These are phyloP conservation scores for Scheffersomyces stipitis DNA, from an alignment of 805 yeast species.

Conservation along the genomic window DNA sequence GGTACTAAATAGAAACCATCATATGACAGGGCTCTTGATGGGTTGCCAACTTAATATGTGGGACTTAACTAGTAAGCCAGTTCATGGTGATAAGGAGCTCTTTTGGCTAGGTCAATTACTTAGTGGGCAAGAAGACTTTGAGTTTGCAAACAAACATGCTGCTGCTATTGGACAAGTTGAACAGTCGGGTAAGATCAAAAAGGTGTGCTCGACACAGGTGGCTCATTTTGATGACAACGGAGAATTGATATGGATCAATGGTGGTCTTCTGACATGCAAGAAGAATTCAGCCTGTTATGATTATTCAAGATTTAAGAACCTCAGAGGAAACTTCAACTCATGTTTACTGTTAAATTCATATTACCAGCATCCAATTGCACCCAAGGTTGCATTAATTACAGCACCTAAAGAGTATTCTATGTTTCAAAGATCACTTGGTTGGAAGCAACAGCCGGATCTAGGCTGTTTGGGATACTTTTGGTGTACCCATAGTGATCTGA, in stretches of 20 bases:
- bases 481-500: too few relatives aligned
- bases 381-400: not conserved
- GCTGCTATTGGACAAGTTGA: conserved; percentile 20
- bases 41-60: conserved; percentile 7
- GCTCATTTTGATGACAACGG: conserved; percentile 20
- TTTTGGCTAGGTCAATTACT: conserved; percentile 30
- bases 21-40: conserved; percentile 11
- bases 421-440: not conserved
- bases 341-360: not conserved
- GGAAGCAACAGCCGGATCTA: not conserved
- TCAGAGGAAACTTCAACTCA: not conserved
- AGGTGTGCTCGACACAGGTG: conserved; percentile 26
- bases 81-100: conserved; percentile 28
- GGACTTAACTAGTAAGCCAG: conserved; percentile 17
- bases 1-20: conserved; percentile 1
- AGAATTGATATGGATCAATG: conserved; percentile 28
- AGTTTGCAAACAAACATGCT: conserved; percentile 19
- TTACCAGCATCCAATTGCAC: not conserved
- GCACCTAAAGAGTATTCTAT: not conserved
- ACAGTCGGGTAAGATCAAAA: conserved; percentile 2
- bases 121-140: conserved; percentile 18
- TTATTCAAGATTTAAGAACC: not conserved
- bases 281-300: conserved; percentile 1
- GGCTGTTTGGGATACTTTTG: not conserved
- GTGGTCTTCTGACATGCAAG: conserved; percentile 27